Base-by-base conservation (phyloP, 192 early-diverging fungal species). In the Backusella parvicylindrica region DNA sequence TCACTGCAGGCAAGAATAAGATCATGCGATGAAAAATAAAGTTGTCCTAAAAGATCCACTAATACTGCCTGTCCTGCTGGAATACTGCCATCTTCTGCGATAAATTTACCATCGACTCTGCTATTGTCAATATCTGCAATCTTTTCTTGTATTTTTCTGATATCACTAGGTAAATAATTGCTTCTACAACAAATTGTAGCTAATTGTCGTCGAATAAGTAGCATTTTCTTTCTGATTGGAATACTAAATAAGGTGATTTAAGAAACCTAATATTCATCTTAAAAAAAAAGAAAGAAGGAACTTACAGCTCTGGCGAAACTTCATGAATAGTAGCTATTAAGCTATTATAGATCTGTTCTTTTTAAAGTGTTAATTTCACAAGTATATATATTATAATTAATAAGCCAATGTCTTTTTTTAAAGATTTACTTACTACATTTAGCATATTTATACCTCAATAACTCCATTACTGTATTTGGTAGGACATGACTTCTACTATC, bases 11-110 rank as follows among this genome's bases (percentile, higher is more conserved):
- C 93, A 79, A 95, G 80, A 2, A 77, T 66, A 33, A 95, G 70
- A 71, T 97, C 95, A 75, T 97, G 93, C 23, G 91, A 84, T 41
- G 92, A 89, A 63, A 94, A 94, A 73, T 92, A 96, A 77, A 90
- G 91, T 79, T 91, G 85, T 75, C 95, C 95, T 64, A 97, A 66
- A 23, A 97, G 77, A 1, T 89, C 90, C 26, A 93, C 91, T 31
- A 97, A 90, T n/a, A 90, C 88, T 9, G 93, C 91, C 72, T 97
- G 95, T n/a, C 95, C 95, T 28, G 91, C 77, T 6, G 92, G 86
- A 32, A 95, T 86, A 6, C 74, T 76, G 4, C 95, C 95, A 75
- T 92, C 84, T 26, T 77, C 78, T 11, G 88, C 84, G 37, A 95
- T 72, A 79, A 92, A 97, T 75, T 91, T 92, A 76, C 94, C 95